These are phyloP conservation scores for Kondoa malvinella DNA, from an alignment of 768 basidiomycete species.

Conservation along the genomic window DNA sequence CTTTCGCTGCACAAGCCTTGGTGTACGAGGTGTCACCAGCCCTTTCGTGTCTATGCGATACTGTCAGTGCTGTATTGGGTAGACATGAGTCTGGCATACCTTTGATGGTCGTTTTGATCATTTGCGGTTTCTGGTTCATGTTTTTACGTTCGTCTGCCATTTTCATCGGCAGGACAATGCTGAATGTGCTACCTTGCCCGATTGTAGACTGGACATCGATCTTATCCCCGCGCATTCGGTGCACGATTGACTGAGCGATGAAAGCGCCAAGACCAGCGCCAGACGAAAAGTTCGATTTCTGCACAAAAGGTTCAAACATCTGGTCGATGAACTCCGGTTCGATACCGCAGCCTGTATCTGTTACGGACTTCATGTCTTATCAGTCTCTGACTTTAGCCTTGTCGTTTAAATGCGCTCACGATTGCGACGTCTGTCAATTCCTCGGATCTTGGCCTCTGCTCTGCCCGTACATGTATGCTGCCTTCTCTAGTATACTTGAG, in stretches of 20 bases:
- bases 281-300: neutral
- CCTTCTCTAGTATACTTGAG: neutral
- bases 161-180: neutral
- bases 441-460: neutral
- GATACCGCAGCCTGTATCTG: neutral
- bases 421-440: neutral
- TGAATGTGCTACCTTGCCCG: slow-evolving; percentile 1
- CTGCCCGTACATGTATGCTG: neutral
- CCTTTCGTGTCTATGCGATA: neutral
- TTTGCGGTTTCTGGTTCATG: neutral
- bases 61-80: neutral
- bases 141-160: neutral
- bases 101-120: neutral
- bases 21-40: neutral
- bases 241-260: neutral
- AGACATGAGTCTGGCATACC: neutral
- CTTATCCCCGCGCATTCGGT: neutral
- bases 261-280: neutral
- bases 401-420: neutral
- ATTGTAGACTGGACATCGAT: neutral
- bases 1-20: neutral
- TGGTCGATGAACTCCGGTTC: neutral
- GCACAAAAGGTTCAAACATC: neutral
- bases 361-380: neutral
- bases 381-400: too few relatives aligned